phyloP scores from a whole-genome alignment of 2,329 filamentous ascomycete genomes.

The Colletotrichum sp. region DNA sequence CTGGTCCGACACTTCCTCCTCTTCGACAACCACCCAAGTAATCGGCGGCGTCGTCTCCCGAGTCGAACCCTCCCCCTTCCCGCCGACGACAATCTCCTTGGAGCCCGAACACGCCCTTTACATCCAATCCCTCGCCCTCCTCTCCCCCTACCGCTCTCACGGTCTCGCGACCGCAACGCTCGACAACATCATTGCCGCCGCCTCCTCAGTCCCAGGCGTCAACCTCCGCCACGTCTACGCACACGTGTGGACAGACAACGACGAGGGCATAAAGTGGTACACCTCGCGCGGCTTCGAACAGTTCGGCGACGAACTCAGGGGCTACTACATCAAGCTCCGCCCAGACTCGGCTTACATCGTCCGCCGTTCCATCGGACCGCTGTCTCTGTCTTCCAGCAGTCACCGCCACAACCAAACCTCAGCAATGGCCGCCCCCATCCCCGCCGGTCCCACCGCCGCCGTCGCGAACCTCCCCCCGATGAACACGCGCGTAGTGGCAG shows the following conservation, averaged over 20 bases:
- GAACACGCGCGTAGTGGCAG: conserved; percentile 12
- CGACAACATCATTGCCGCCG: conserved; percentile 53
- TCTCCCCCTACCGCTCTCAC: conserved; percentile 66
- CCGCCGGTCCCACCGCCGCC: conserved; percentile 31
- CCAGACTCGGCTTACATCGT: conserved; percentile 69
- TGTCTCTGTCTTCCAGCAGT: neutral
- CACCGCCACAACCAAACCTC: neutral
- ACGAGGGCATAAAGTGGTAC: conserved; percentile 69
- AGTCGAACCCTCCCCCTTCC: conserved; percentile 53
- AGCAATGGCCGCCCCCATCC: neutral
- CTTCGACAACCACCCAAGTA: conserved; percentile 38
- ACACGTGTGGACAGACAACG: conserved; percentile 73
- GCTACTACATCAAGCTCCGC: conserved; percentile 67
- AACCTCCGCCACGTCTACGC: conserved; percentile 58
- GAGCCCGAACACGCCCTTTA: conserved; percentile 57
- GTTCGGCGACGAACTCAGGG: conserved; percentile 51
- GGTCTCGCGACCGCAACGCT: conserved; percentile 65
- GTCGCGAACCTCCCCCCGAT: conserved; percentile 34
- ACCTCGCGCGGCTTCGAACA: conserved; percentile 59
- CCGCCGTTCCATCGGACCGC: conserved; percentile 44
- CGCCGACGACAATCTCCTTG: conserved; percentile 28
- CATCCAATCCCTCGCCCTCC: conserved; percentile 67
- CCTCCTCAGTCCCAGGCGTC: conserved; percentile 38
- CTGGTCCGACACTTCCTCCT: conserved; percentile 50
- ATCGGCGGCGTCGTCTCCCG: conserved; percentile 68